Conservation (phyloP, 441 rosid species). For the Eutrema salsugineum region DNA sequence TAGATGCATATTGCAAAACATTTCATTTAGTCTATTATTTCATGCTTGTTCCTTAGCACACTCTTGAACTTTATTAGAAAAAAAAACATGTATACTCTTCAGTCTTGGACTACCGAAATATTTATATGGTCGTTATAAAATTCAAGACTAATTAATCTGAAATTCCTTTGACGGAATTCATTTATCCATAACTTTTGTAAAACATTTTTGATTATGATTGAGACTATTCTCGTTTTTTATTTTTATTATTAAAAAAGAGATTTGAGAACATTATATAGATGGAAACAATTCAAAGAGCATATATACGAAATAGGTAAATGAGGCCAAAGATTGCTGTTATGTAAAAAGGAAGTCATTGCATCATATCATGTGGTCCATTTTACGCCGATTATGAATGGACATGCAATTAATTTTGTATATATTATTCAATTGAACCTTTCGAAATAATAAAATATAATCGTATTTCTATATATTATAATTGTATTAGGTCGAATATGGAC, state of each 20-base stretch:
- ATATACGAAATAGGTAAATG: conserved; percentile 14
- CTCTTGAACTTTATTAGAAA: too few species aligned
- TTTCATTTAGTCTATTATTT: too few species aligned
- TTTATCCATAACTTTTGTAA: background rate
- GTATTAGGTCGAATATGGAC: conserved; percentile 3
- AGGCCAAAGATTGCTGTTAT: conserved; percentile 18
- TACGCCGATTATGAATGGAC: conserved; percentile 5
- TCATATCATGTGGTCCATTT: conserved; percentile 19
- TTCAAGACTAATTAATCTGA: background rate
- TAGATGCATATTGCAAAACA: too few species aligned
- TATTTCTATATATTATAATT: background rate
- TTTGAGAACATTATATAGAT: background rate
- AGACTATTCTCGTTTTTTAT: background rate
- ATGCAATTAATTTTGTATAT: background rate
- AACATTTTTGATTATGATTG: background rate
- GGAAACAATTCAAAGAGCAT: background rate
- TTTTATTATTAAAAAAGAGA: background rate
- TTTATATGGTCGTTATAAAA: background rate
- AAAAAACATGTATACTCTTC: background rate
- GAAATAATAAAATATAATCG: background rate
- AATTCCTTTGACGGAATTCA: background rate
- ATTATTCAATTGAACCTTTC: background rate
- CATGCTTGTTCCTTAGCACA: too few species aligned
- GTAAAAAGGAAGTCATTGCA: conserved; percentile 21
- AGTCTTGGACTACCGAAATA: background rate